These are phyloP conservation scores for Setaria italica DNA, from an alignment of 202 grass and related monocot species.

Conservation along the genomic window DNA sequence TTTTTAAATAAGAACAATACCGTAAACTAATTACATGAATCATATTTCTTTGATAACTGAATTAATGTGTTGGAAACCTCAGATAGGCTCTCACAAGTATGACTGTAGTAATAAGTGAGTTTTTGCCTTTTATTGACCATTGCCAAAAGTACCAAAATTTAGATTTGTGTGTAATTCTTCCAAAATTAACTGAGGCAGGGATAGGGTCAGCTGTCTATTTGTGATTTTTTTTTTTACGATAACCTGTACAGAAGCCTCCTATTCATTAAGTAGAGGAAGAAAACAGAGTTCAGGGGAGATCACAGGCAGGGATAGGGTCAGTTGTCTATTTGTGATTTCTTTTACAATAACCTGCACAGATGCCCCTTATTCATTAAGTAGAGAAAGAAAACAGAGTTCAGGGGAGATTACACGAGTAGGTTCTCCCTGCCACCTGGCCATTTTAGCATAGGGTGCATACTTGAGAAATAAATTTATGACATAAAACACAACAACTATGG, in stretches of 20 bases:
- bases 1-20: neutral
- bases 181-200: neutral
- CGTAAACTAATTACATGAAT: neutral
- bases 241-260: neutral
- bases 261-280: neutral
- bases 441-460: neutral
- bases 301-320: too few relatives aligned
- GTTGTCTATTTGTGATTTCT: too few relatives aligned
- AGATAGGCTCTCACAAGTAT: neutral
- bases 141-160: neutral
- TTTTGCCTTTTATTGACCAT: slow-evolving; percentile 2
- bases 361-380: too few relatives aligned
- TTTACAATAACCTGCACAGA: too few relatives aligned
- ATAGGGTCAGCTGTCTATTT: neutral
- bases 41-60: neutral
- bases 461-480: neutral
- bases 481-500: neutral
- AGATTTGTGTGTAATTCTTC: neutral
- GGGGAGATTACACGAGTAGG: neutral
- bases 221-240: neutral
- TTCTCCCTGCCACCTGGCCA: neutral
- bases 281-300: neutral
- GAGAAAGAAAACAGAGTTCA: neutral
- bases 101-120: neutral
- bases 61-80: slow-evolving; percentile 21